Conservation (phyloP, 2,329 filamentous ascomycete genomes). For the Trematosphaeria pertusa region DNA sequence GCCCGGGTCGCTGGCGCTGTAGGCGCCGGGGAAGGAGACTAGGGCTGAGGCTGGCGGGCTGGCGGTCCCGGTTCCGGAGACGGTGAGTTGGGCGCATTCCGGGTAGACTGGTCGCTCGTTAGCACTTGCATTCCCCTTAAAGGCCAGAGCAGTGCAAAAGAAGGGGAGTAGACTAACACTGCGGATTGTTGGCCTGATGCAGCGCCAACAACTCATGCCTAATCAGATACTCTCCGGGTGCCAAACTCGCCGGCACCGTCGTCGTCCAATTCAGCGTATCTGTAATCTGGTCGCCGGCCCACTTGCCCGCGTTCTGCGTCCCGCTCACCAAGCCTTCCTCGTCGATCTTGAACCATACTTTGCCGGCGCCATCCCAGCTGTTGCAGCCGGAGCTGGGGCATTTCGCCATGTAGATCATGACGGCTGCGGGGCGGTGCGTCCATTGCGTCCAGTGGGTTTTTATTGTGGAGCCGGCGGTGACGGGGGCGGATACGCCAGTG, state of each 20-base stretch:
- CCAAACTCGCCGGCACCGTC: conserved; percentile 56
- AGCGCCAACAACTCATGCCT: conserved; percentile 65
- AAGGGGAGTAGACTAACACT: conserved; percentile 39
- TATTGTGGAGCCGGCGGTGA: conserved; percentile 57
- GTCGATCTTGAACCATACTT: conserved; percentile 65
- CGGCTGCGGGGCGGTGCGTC: conserved; percentile 63
- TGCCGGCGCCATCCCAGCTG: conserved; percentile 58
- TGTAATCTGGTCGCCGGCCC: conserved; percentile 57
- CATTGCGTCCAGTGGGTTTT: conserved; percentile 63
- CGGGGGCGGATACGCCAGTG: conserved; percentile 50
- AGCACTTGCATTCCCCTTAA: conserved; percentile 36
- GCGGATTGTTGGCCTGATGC: conserved; percentile 60
- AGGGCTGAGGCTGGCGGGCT: conserved; percentile 50
- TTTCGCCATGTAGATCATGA: conserved; percentile 62
- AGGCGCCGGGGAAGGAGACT: conserved; percentile 52
- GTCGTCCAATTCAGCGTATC: conserved; percentile 58
- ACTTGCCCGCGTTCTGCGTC: conserved; percentile 54
- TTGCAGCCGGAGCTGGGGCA: conserved; percentile 56
- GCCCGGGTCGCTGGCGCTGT: conserved; percentile 54
- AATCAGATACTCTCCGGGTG: conserved; percentile 63
- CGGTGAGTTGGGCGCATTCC: conserved; percentile 62
- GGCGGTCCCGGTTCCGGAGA: conserved; percentile 58
- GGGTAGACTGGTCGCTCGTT: conserved; percentile 54
- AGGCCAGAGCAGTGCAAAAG: not conserved
- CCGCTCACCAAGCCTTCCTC: conserved; percentile 59